These are phyloP conservation scores for Cladosporium sp. DNA, from an alignment of 2,329 filamentous ascomycete genomes.

Conservation along the genomic window DNA sequence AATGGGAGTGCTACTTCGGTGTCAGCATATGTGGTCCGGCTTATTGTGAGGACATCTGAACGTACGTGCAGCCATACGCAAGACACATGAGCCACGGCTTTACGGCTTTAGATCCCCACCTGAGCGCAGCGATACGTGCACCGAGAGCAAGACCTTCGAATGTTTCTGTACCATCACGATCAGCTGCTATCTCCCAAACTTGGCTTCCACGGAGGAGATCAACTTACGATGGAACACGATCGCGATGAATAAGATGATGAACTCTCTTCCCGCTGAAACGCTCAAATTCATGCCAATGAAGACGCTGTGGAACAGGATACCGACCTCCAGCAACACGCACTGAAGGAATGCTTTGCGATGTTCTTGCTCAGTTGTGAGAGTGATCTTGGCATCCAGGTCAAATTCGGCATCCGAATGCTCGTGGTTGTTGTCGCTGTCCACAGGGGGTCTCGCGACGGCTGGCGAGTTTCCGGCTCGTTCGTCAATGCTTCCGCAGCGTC, in stretches of 20 bases:
- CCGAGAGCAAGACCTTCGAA: constrained; percentile 67
- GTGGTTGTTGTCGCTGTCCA: not conserved
- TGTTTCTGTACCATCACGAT: constrained; percentile 43
- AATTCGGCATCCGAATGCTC: constrained; percentile 24
- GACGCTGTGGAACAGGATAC: constrained; percentile 73
- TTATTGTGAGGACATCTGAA: not conserved
- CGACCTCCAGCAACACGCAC: constrained; percentile 69
- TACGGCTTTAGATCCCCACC: constrained; percentile 51
- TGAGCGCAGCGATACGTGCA: constrained; percentile 65
- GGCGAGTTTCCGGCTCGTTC: not conserved
- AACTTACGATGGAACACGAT: constrained; percentile 61
- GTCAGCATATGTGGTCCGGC: not conserved
- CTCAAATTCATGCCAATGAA: constrained; percentile 71
- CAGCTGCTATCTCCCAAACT: not conserved
- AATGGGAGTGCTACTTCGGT: constrained; percentile 37
- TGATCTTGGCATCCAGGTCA: constrained; percentile 21
- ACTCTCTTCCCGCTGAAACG: constrained; percentile 62
- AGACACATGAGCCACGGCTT: constrained; percentile 70
- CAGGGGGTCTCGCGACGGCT: not conserved
- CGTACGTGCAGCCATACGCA: constrained; percentile 54
- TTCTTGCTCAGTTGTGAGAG: constrained; percentile 33
- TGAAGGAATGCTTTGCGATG: constrained; percentile 66
- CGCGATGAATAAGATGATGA: constrained; percentile 63
- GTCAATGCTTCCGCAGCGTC: not conserved
- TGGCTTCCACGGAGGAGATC: not conserved